These are phyloP conservation scores for Melampsora americana DNA, from an alignment of 1,284 basidiomycete species.

Conservation along the genomic window DNA sequence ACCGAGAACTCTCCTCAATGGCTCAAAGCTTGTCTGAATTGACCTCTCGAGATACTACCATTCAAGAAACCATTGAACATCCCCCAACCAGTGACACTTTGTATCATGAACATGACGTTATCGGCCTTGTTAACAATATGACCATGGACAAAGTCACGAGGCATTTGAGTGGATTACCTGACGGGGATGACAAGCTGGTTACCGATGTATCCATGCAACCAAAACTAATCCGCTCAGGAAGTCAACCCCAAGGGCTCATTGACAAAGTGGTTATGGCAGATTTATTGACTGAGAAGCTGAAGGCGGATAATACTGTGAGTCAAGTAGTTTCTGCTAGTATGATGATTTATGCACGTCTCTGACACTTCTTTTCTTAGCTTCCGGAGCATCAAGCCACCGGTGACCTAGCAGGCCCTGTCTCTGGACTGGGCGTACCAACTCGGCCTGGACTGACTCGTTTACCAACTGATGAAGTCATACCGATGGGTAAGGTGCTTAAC, in stretches of 20 bases:
- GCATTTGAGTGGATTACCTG: constrained; percentile 35
- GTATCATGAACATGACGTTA: background rate
- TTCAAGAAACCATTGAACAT: constrained; percentile 36
- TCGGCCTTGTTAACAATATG: background rate
- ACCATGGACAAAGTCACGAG: constrained; percentile 40
- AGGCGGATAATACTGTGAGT: constrained; percentile 41
- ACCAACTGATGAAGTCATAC: constrained; percentile 1
- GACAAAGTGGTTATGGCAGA: constrained; percentile 33
- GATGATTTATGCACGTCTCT: background rate
- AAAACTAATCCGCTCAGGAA: constrained; percentile 14
- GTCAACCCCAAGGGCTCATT: constrained; percentile 14
- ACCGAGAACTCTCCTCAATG: constrained; percentile 22
- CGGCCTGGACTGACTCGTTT: constrained; percentile 6
- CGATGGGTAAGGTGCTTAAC: constrained; percentile 24
- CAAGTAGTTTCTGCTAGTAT: background rate
- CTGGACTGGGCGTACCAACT: constrained; percentile 22
- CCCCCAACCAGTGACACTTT: constrained; percentile 19
- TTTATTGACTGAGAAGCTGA: constrained; percentile 19
- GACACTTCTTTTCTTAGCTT: constrained; percentile 1
- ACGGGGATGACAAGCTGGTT: background rate
- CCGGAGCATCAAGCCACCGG: constrained; percentile 40
- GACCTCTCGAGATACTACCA: constrained; percentile 30
- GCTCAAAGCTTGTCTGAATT: constrained; percentile 43
- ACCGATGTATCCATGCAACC: constrained; percentile 15
- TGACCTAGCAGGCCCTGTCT: constrained; percentile 22